A percentile compares a stretch with the other conserved stretches of the same genome.
Evolutionary conservation across 257 asterid species (phyloP).

Genomic region (Salvia rosmarinus): DNA sequence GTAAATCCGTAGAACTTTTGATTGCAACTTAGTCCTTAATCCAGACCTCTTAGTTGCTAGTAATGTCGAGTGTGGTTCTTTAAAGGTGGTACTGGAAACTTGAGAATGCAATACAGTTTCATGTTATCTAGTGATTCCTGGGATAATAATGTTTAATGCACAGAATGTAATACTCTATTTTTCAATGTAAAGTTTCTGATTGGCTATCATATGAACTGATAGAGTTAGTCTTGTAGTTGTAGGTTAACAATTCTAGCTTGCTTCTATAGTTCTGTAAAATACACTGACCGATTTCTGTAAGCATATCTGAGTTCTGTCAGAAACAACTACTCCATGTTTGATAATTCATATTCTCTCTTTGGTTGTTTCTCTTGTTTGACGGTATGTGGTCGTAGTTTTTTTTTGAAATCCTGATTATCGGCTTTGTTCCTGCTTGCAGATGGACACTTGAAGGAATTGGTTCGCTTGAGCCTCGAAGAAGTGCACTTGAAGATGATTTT

Average conservation of each 20-base stretch:
- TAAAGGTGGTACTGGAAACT: slow-evolving; percentile 6
- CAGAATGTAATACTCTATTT: background rate
- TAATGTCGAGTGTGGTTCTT: slow-evolving; percentile 4
- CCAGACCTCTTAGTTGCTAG: background rate
- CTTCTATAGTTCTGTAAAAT: slow-evolving; percentile 2
- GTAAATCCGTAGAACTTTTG: background rate
- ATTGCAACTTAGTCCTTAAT: background rate
- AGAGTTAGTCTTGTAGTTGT: background rate
- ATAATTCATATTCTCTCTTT: background rate
- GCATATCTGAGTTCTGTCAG: background rate
- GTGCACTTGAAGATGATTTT: slow-evolving; percentile 98
- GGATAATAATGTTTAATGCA: background rate
- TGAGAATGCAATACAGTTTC: slow-evolving; percentile 5
- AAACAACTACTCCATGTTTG: slow-evolving; percentile 2
- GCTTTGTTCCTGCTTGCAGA: slow-evolving; percentile 45
- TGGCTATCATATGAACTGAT: background rate
- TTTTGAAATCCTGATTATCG: slow-evolving; percentile 23
- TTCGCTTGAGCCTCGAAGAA: slow-evolving; percentile 80
- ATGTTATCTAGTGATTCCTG: background rate
- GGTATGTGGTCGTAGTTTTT: background rate
- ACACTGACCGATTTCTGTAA: slow-evolving; percentile 1
- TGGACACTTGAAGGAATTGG: slow-evolving; percentile 78
- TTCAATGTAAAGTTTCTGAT: background rate
- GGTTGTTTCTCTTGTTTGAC: slow-evolving; percentile 7
- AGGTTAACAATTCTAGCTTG: background rate